phyloP scores from a whole-genome alignment of 2,329 filamentous ascomycete species.

The Fusarium tjaetaba region DNA sequence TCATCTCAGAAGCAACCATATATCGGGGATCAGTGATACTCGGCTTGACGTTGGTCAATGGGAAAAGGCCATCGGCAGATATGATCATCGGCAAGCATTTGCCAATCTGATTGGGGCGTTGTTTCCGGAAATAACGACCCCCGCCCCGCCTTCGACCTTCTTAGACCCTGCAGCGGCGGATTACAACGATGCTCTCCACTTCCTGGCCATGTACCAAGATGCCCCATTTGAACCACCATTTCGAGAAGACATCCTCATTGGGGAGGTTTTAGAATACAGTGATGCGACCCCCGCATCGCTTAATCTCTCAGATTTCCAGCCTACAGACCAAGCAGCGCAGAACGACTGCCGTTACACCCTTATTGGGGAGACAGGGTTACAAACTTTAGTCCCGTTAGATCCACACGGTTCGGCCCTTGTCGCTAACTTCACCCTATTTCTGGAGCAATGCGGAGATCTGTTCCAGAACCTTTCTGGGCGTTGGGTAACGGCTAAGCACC shows the following conservation, averaged over 20 bases:
- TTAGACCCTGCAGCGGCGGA: fast-evolving
- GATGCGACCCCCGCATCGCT: fast-evolving
- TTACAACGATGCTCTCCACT: fast-evolving
- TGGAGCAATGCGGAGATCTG: not conserved
- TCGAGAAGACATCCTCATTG: too few relatives aligned
- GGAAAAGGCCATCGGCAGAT: not conserved
- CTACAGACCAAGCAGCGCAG: not conserved
- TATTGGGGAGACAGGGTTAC: fast-evolving
- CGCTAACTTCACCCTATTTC: not conserved
- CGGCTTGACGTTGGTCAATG: not conserved
- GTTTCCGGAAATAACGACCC: fast-evolving
- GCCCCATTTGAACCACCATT: fast-evolving
- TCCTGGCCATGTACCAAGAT: too few relatives aligned
- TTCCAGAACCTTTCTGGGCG: not conserved
- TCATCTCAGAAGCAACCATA: fast-evolving
- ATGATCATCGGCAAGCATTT: not conserved
- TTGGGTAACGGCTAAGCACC: not conserved
- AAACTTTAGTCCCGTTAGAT: fast-evolving
- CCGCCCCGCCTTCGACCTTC: fast-evolving
- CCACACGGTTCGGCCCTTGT: not conserved
- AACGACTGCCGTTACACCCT: fast-evolving
- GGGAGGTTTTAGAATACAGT: fast-evolving
- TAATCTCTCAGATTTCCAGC: fast-evolving
- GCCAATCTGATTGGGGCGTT: fast-evolving
- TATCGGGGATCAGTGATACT: fast-evolving